These are phyloP conservation scores for Pyrenula aspistea DNA, from an alignment of 495 filamentous ascomycete species.

Conservation along the genomic window DNA sequence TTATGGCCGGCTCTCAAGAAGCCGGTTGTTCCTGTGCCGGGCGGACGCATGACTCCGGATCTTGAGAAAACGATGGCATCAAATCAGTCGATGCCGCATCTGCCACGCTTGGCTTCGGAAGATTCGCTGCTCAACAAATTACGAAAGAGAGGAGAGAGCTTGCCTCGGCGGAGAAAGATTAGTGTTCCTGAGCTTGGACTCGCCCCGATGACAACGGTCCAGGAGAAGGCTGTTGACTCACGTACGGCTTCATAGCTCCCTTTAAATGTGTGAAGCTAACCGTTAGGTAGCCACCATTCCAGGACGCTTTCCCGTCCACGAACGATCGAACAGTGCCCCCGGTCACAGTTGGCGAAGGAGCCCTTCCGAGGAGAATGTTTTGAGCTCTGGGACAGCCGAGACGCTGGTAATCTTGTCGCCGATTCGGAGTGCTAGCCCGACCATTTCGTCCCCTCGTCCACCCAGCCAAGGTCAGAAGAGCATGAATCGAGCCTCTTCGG, in stretches of 20 bases:
- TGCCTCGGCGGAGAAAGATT: constrained; percentile 30
- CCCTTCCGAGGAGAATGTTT: constrained; percentile 33
- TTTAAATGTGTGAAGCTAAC: constrained; percentile 9
- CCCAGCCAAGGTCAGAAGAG: neutral
- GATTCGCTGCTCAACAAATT: neutral
- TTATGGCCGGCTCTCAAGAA: constrained; percentile 1
- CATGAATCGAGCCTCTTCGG: neutral
- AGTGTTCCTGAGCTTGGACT: constrained; percentile 48
- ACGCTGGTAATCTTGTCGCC: constrained; percentile 15
- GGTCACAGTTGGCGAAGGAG: constrained; percentile 14
- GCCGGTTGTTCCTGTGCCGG: neutral
- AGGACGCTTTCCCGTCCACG: constrained; percentile 52
- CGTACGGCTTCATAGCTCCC: constrained; percentile 38
- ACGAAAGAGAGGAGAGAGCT: neutral
- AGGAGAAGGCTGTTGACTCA: constrained; percentile 58
- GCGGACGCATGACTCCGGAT: neutral
- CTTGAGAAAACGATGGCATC: neutral
- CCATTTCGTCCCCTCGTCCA: constrained; percentile 9
- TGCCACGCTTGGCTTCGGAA: neutral
- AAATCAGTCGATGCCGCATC: neutral
- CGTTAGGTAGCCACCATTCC: constrained; percentile 54
- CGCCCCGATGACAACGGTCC: constrained; percentile 50
- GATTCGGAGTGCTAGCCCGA: constrained; percentile 14
- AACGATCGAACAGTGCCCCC: constrained; percentile 55
- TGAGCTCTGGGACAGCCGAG: constrained; percentile 15